phyloP scores from a whole-genome alignment of 257 asterid species.

The Fraxinus pennsylvanica region DNA sequence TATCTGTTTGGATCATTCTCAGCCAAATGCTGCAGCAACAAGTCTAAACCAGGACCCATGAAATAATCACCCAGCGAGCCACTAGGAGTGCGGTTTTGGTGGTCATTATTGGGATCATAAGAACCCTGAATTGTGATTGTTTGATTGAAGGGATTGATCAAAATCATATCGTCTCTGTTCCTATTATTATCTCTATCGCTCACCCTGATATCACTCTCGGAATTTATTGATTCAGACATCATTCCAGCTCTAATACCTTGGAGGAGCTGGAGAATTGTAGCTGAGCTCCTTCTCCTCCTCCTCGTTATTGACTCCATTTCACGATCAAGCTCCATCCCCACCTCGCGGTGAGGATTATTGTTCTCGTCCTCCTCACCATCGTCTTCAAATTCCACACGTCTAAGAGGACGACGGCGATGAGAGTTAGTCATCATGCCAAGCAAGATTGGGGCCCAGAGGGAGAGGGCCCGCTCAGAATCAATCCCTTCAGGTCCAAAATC shows the following conservation, averaged over 20 bases:
- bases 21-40: conserved; percentile 75
- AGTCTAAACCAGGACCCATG: conserved; percentile 73
- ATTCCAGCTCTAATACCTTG: conserved; percentile 66
- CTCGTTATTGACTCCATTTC: conserved; percentile 55
- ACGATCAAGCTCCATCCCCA: conserved; percentile 46
- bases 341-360: conserved; percentile 16
- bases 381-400: conserved; percentile 52
- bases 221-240: conserved; percentile 41
- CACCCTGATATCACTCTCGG: conserved; percentile 23
- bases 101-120: conserved; percentile 27
- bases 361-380: conserved; percentile 27
- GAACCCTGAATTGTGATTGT: conserved; percentile 61
- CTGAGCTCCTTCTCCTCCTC: conserved; percentile 67
- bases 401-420: conserved; percentile 36
- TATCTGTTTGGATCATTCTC: conserved; percentile 78
- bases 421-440: conserved; percentile 71
- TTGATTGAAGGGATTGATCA: conserved; percentile 73
- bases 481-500: conserved; percentile 49
- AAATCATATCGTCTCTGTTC: conserved; percentile 53
- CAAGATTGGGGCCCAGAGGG: conserved; percentile 88
- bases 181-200: conserved; percentile 29
- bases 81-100: conserved; percentile 45
- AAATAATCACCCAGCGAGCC: conserved; percentile 77
- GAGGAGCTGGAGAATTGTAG: conserved; percentile 68
- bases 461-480: conserved; percentile 69